A percentile compares a stretch with the other conserved stretches of the same genome.
Conservation (phyloP, 768 basidiomycete genomes). For the Chalciporus chontae region DNA sequence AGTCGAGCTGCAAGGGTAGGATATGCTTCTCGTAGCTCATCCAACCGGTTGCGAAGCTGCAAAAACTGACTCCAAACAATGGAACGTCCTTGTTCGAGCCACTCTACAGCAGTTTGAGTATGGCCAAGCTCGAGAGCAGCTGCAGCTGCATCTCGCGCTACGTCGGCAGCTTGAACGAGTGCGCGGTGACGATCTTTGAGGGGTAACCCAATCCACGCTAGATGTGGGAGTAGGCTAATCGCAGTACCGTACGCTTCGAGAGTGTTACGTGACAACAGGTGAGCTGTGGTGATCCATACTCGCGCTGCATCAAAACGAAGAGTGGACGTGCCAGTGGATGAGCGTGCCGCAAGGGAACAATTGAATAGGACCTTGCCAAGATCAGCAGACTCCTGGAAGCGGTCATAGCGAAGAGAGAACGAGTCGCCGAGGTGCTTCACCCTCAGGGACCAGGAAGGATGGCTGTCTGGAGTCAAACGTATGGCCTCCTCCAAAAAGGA, state of each 20-base stretch:
- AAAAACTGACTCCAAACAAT: slow-evolving; percentile 5
- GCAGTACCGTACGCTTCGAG: slow-evolving; percentile 14
- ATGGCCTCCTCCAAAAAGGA: neutral
- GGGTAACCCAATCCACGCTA: slow-evolving; percentile 4
- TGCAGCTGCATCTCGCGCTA: slow-evolving; percentile 17
- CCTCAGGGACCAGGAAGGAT: neutral
- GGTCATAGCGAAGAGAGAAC: neutral
- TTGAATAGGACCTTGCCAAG: neutral
- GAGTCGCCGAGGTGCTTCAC: neutral
- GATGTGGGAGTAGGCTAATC: slow-evolving; percentile 14
- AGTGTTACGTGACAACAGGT: neutral
- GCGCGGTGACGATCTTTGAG: slow-evolving; percentile 12
- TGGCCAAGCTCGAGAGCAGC: slow-evolving; percentile 9
- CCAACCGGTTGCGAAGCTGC: slow-evolving; percentile 3
- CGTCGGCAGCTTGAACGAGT: slow-evolving; percentile 5
- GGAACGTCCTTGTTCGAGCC: slow-evolving; percentile 7
- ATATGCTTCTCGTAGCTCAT: neutral
- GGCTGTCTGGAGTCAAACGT: slow-evolving; percentile 4
- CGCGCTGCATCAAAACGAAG: neutral
- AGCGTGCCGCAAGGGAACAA: neutral
- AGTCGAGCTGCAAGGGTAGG: neutral
- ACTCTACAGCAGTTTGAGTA: neutral
- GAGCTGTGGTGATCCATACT: neutral
- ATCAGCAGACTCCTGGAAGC: neutral
- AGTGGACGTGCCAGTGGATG: neutral